Base-by-base conservation (phyloP, 768 basidiomycete species). In the Trametes maxima region DNA sequence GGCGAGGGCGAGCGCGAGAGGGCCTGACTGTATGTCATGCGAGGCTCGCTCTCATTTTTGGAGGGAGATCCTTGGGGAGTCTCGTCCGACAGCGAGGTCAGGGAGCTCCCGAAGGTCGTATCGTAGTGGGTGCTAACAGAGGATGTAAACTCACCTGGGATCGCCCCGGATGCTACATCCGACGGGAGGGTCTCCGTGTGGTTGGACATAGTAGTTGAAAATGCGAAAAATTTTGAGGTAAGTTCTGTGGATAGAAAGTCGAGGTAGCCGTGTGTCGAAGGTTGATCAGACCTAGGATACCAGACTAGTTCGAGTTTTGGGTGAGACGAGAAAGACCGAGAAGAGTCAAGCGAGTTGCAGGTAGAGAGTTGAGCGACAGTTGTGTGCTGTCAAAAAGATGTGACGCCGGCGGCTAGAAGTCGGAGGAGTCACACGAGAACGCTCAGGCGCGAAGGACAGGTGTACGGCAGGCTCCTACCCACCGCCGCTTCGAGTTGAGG, bases 321-420 rank as follows among this genome's bases (percentile, higher is more conserved):
- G 8, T 6, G 35, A 2, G 2, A 36, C 35, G 49, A 1, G 13
- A 50, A 19, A 6, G 19, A n/a, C 14, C 14, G 19, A n/a, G n/a
- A n/a, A n/a, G n/a, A n/a, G n/a, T n/a, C n/a, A n/a, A 35, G 14
- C 10, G 33, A 1, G 1, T 35, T 35, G 28, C 17, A 12, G 28
- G 17, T 4, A 7, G 2, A 12, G 1, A 10, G n/a, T n/a, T n/a
- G n/a, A 6, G 33, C 11, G n/a, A 35, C 14, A 35, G 19, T n/a
- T 35, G 49, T 50, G 49, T 50, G 13, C 49, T 50, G 49, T 50
- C 49, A 50, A 50, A 50, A 50, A 50, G 49, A 50, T 50, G 49
- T 50, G 22, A 50, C 49, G 49, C 49, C 49, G 49, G 49, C 49
- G 33, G 37, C 49, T n/a, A n/a, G n/a, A n/a, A n/a, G n/a, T n/a